Base-by-base conservation (phyloP, 2,329 filamentous ascomycete genomes). In the Fusarium mexicanum region DNA sequence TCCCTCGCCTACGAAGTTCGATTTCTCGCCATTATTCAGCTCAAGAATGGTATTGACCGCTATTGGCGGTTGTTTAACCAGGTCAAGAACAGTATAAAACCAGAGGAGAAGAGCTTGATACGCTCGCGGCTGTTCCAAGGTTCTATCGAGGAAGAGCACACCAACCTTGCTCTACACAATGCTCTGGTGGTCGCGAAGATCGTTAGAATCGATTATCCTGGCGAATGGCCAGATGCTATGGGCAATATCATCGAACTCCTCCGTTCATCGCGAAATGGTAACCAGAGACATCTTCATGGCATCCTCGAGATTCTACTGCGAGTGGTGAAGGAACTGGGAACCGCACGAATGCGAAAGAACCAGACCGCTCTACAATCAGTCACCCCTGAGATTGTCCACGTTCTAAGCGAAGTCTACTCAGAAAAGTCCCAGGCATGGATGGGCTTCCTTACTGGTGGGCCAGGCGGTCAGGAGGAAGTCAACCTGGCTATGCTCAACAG, bases 31-130 rank as follows among this genome's bases (percentile, higher is more conserved):
- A 91, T 98, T 66, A 98, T 98, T 76, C 94, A 98, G 80, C 88
- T 99, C 61, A 98, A 98, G 82, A 98, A 98, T 82, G 96, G 95
- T 63, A 95, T 98, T 82, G 96, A 98, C 81, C 95, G 93, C 80
- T 94, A 95, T 83, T 99, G 96, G 96, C 90, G 96, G 20, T 76
- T 84, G n/a, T 80, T 94, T 88, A 80, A 84, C 40, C 76, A 83
- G 65, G 58, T 81, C 35, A 87, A 85, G 80, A 93, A 93, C 40
- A 91, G 94, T 57, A 89, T 93, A 64, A 91, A 92, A 80, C 89
- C 90, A 35, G 89, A 92, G 26, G 94, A 98, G 80, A 98, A 96
- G 82, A 85, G 88, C 16, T 80, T 88, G 43, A 96, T 99, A 61
- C 91, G 96, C 57, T 89, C 89, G 9, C 89, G 92, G 31, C 86